Percentiles rank a stretch among this genome's conserved stretches.
Conservation (phyloP, 2,329 filamentous ascomycete genomes). For the Colletotrichum sp. region DNA sequence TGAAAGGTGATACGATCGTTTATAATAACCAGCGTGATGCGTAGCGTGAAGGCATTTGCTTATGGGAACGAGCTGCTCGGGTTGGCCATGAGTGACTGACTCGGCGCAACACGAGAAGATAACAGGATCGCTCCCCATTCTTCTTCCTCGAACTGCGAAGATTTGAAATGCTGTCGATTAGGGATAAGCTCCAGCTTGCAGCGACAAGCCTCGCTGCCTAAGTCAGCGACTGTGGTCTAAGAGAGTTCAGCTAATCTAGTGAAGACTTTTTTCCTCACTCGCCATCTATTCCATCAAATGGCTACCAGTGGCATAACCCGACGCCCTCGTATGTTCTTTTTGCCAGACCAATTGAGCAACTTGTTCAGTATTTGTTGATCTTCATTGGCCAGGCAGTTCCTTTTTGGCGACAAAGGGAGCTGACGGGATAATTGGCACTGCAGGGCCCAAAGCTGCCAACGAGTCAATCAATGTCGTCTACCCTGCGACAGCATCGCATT, state of each 20-base stretch:
- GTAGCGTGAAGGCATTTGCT: background rate
- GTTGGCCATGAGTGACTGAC: background rate
- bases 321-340: background rate
- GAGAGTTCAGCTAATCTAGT: background rate
- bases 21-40: background rate
- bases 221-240: background rate
- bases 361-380: background rate
- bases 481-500: background rate
- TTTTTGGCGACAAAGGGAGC: background rate
- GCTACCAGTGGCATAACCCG: background rate
- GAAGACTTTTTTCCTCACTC: background rate
- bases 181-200: background rate
- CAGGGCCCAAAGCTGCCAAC: background rate
- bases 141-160: background rate
- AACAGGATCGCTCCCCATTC: background rate
- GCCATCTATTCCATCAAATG: background rate
- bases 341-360: background rate
- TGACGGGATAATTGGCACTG: background rate
- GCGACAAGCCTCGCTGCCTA: background rate
- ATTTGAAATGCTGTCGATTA: background rate
- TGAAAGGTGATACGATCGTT: background rate
- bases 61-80: background rate
- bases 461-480: background rate
- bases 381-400: background rate
- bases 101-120: background rate